A percentile compares a stretch with the other conserved stretches of the same genome.
phyloP scores from a whole-genome alignment of 352 stramenopile genomes.

The Thraustotheca clavata region DNA sequence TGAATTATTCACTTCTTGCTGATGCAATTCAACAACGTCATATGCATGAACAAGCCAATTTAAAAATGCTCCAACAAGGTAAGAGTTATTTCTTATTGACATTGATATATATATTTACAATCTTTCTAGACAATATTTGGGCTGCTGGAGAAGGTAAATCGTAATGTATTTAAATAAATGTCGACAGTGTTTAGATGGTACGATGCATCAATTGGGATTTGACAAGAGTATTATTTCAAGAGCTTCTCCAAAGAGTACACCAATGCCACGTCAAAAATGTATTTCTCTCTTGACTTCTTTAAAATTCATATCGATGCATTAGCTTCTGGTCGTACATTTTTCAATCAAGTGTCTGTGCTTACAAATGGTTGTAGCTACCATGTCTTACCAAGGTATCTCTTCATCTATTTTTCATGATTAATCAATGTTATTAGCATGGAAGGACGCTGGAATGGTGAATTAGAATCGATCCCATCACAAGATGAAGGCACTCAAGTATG shows the following conservation, averaged over 20 bases:
- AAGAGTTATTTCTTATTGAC: background rate
- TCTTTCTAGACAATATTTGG: conserved; percentile 73
- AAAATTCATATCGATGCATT: background rate
- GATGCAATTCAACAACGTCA: conserved; percentile 67
- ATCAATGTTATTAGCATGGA: conserved; percentile 43
- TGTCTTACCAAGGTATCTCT: conserved; percentile 47
- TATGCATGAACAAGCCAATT: conserved; percentile 70
- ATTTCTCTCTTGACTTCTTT: background rate
- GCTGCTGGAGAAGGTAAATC: conserved; percentile 39
- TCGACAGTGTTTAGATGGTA: conserved; percentile 38
- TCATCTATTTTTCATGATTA: background rate
- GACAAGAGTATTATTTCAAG: conserved; percentile 78
- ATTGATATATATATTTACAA: background rate
- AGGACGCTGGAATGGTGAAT: conserved; percentile 79
- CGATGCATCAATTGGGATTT: conserved; percentile 66
- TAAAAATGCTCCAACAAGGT: conserved; percentile 81
- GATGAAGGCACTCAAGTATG: conserved; percentile 80
- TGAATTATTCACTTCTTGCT: conserved; percentile 79
- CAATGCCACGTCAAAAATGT: conserved; percentile 5
- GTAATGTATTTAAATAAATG: background rate
- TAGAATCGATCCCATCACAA: conserved; percentile 53
- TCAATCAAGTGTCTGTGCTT: conserved; percentile 81
- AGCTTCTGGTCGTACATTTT: conserved; percentile 52
- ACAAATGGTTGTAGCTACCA: conserved; percentile 81
- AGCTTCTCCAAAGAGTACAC: conserved; percentile 45